phyloP scores from a whole-genome alignment of 306 rosid genomes.

The Vachellia collinsii region DNA sequence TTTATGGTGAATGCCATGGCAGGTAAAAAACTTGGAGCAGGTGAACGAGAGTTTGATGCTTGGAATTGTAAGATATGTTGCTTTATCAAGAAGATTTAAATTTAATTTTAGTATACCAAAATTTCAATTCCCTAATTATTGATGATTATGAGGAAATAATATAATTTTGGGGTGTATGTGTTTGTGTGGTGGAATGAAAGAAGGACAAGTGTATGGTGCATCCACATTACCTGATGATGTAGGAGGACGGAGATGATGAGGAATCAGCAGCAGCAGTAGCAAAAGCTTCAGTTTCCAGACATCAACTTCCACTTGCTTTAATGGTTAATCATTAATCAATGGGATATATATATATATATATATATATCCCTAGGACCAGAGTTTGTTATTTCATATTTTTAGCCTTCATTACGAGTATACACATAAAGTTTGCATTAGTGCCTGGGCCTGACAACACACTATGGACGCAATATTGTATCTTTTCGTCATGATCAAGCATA shows the following conservation, averaged over 20 bases:
- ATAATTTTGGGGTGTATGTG: neutral
- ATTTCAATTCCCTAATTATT: neutral
- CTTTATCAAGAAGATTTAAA: neutral
- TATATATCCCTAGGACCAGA: no score
- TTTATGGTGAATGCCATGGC: neutral
- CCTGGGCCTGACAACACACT: no score
- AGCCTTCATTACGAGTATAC: no score
- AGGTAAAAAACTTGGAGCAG: slow-evolving; percentile 65
- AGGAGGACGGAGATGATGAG: slow-evolving; percentile 50
- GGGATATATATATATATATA: no score
- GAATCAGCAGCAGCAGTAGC: slow-evolving; percentile 57
- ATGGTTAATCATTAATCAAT: no score
- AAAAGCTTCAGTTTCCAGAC: slow-evolving; percentile 24
- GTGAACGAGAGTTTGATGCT: slow-evolving; percentile 46
- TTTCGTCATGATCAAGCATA: neutral
- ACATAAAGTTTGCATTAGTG: no score
- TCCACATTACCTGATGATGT: slow-evolving; percentile 57
- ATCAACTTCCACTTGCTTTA: slow-evolving; percentile 53
- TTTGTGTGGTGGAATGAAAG: slow-evolving; percentile 39
- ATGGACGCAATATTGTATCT: no score
- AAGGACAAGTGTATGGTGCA: slow-evolving; percentile 62
- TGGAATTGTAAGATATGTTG: slow-evolving; percentile 51
- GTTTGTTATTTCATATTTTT: no score
- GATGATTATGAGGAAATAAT: neutral
- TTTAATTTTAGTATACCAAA: neutral